Percentiles rank a stretch among this genome's conserved stretches.
Evolutionary conservation across 2,329 filamentous ascomycete species (phyloP).

Genomic region (Microdochium paspali): DNA sequence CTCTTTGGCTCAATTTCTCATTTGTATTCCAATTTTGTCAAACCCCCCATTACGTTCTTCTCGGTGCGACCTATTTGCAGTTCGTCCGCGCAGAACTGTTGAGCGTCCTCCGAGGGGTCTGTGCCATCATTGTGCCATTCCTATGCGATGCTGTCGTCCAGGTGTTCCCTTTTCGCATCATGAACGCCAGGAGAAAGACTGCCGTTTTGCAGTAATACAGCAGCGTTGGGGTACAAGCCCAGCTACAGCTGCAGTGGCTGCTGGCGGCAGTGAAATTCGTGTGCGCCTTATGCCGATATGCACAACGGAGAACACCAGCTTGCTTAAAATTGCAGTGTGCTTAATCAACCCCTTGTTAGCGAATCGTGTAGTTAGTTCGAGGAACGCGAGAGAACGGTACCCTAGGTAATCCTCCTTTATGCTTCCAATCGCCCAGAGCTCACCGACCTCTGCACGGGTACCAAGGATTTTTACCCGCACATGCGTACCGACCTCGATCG

Average conservation of each 20-base stretch:
- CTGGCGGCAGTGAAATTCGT: no score
- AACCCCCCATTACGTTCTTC: no score
- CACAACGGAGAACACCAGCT: not conserved
- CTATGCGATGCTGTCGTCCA: no score
- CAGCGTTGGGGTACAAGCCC: not conserved
- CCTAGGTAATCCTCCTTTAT: slow-evolving; percentile 80
- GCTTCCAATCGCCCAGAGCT: slow-evolving; percentile 94
- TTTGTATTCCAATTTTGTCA: no score
- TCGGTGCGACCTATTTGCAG: no score
- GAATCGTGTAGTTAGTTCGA: slow-evolving; percentile 2
- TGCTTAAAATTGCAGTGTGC: slow-evolving; percentile 15
- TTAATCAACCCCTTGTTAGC: slow-evolving; percentile 4
- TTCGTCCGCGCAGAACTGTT: no score
- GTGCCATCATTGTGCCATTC: no score
- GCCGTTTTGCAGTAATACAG: not conserved
- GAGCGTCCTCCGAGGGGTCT: no score
- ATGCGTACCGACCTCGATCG: slow-evolving; percentile 89
- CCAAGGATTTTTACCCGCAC: slow-evolving; percentile 92
- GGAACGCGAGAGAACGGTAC: slow-evolving; percentile 28
- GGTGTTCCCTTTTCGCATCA: no score
- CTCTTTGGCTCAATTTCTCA: no score
- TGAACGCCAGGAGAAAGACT: no score
- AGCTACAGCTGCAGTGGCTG: not conserved
- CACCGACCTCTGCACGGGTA: slow-evolving; percentile 83
- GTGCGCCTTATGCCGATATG: no score